A percentile compares a stretch with the other conserved stretches of the same genome.
These are phyloP conservation scores for Colletotrichum agaves DNA, from an alignment of 2,329 filamentous ascomycete species.

Conservation along the genomic window DNA sequence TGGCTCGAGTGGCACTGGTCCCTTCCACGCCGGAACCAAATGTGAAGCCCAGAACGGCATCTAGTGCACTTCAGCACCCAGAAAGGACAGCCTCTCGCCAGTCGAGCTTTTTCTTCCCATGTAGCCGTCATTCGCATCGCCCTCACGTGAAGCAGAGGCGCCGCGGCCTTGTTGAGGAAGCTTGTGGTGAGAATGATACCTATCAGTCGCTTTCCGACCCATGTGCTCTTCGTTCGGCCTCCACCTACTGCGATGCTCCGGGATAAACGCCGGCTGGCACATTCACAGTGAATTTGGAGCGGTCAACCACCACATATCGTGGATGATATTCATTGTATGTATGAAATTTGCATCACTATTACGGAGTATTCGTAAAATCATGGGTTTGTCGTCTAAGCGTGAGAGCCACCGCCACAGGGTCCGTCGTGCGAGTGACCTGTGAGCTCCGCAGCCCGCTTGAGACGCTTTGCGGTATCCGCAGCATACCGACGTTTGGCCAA, in stretches of 20 bases:
- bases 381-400: neutral
- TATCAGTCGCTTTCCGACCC: conserved; percentile 46
- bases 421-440: conserved; percentile 44
- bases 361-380: too few species aligned
- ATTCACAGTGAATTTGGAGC: conserved; percentile 40
- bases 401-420: conserved; percentile 44
- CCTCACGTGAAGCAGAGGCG: conserved; percentile 41
- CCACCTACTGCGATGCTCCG: conserved; percentile 47
- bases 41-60: conserved; percentile 46
- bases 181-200: conserved; percentile 49
- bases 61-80: conserved; percentile 44
- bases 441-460: conserved; percentile 41
- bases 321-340: too few species aligned
- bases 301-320: conserved; percentile 40
- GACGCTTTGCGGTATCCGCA: conserved; percentile 44
- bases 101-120: conserved; percentile 47
- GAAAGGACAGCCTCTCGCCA: conserved; percentile 46
- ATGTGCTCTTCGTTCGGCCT: conserved; percentile 47
- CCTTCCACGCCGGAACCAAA: conserved; percentile 41
- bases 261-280: conserved; percentile 38
- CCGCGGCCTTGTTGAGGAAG: conserved; percentile 44
- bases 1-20: conserved; percentile 25
- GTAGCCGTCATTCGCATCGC: conserved; percentile 46
- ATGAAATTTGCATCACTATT: too few species aligned
- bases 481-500: conserved; percentile 44